Conservation (phyloP, 805 yeast species). For the Grigorovia transvaalensis region DNA sequence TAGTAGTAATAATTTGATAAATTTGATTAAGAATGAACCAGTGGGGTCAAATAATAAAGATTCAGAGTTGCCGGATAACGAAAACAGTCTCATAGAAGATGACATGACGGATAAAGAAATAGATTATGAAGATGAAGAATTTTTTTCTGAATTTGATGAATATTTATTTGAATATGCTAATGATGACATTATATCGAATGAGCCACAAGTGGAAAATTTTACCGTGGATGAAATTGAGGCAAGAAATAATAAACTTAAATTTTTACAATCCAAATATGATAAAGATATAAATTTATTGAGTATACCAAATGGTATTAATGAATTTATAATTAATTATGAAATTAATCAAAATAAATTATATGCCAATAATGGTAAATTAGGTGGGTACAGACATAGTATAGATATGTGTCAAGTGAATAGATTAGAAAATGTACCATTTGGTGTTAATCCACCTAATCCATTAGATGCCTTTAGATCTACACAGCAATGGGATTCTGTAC, state of each 20-base stretch:
- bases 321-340: constrained; percentile 24
- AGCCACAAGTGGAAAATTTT: constrained; percentile 8
- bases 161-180: constrained; percentile 1
- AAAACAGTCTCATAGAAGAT: neutral
- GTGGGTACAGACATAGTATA: constrained; percentile 23
- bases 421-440: constrained; percentile 17
- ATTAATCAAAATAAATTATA: constrained; percentile 15
- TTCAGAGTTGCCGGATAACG: neutral
- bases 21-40: neutral
- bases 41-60: neutral
- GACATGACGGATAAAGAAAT: neutral
- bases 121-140: constrained; percentile 7
- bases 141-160: constrained; percentile 17
- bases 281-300: constrained; percentile 15
- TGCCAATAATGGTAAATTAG: constrained; percentile 16
- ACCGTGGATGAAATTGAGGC: constrained; percentile 9
- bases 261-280: constrained; percentile 8
- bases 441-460: constrained; percentile 28
- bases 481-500: constrained; percentile 27
- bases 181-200: constrained; percentile 8
- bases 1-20: no score
- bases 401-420: constrained; percentile 21
- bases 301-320: constrained; percentile 28
- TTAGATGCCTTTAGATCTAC: constrained; percentile 27
- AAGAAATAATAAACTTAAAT: constrained; percentile 5